Conservation (phyloP, 352 stramenopile genomes). For the Pythium volutum region DNA sequence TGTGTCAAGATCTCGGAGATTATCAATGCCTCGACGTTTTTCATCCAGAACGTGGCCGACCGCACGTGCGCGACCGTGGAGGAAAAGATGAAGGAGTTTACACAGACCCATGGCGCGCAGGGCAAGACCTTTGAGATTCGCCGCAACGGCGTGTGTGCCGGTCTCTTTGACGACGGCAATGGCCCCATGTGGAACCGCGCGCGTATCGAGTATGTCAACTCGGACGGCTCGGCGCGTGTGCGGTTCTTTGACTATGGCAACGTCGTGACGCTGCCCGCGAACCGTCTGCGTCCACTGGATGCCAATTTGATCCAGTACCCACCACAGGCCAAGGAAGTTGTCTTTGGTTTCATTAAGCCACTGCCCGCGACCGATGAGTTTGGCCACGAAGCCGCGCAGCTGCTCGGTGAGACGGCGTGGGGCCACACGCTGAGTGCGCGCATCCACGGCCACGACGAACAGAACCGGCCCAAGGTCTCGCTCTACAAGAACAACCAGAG, state of each 20-base stretch:
- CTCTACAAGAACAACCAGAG: conserved; percentile 80
- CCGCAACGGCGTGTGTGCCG: conserved; percentile 88
- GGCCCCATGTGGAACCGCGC: conserved; percentile 94
- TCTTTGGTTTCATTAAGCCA: conserved; percentile 85
- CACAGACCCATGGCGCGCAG: conserved; percentile 78
- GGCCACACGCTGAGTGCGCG: conserved; percentile 86
- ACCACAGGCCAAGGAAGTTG: conserved; percentile 82
- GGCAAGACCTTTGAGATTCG: conserved; percentile 91
- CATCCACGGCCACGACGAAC: conserved; percentile 69
- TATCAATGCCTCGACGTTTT: conserved; percentile 91
- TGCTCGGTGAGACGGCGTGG: conserved; percentile 90
- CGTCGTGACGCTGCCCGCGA: conserved; percentile 76
- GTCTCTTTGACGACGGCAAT: conserved; percentile 95
- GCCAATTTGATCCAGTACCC: conserved; percentile 87
- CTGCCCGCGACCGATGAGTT: conserved; percentile 89
- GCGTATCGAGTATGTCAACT: conserved; percentile 81
- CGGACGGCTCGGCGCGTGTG: conserved; percentile 68
- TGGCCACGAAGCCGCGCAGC: conserved; percentile 88
- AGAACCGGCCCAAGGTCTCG: conserved; percentile 67
- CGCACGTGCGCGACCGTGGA: conserved; percentile 87
- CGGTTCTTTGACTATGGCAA: conserved; percentile 98
- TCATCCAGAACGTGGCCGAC: conserved; percentile 90
- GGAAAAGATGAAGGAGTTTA: conserved; percentile 94
- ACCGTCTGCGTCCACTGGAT: conserved; percentile 89
- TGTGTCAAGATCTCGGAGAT: conserved; percentile 94